A percentile compares a stretch with the other conserved stretches of the same genome.
These are phyloP conservation scores for Lactarius indigo DNA, from an alignment of 768 basidiomycete genomes.

Conservation along the genomic window DNA sequence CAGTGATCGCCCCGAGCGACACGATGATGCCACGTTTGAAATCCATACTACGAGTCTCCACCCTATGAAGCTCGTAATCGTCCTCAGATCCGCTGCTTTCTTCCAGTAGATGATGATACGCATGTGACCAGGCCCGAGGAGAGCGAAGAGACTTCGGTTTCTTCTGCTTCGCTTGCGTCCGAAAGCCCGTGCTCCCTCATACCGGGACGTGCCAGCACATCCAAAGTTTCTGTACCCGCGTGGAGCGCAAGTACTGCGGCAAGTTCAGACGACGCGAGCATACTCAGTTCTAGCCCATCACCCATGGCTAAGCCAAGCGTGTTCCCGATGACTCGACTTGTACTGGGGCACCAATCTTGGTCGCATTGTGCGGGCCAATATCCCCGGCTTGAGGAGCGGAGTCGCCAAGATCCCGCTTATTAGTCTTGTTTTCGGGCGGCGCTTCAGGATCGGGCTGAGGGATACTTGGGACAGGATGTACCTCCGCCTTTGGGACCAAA, in stretches of 20 bases:
- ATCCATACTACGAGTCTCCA: slow-evolving; percentile 9
- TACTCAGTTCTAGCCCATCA: not conserved
- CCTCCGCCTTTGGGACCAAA: not conserved
- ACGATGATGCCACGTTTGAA: slow-evolving; percentile 12
- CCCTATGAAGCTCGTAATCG: slow-evolving; percentile 10
- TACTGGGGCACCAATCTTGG: not conserved
- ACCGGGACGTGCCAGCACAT: not conserved
- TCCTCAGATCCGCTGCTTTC: slow-evolving; percentile 17
- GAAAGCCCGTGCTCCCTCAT: not conserved
- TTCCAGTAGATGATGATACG: slow-evolving; percentile 1
- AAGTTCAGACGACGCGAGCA: slow-evolving; percentile 14
- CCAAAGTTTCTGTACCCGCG: not conserved
- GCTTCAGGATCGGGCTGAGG: not conserved
- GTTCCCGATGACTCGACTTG: not conserved
- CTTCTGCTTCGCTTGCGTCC: not conserved
- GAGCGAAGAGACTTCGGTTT: slow-evolving; percentile 2
- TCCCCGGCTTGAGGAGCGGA: not conserved
- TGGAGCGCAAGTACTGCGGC: slow-evolving; percentile 6
- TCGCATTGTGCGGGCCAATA: not conserved
- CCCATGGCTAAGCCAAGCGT: slow-evolving; percentile 4
- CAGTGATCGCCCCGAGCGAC: slow-evolving; percentile 7
- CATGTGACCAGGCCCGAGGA: slow-evolving; percentile 9
- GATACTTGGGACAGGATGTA: not conserved
- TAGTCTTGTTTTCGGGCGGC: not conserved
- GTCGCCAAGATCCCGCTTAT: not conserved